Conservation (phyloP, 2,329 filamentous ascomycete species). For the Botrytis byssoidea region DNA sequence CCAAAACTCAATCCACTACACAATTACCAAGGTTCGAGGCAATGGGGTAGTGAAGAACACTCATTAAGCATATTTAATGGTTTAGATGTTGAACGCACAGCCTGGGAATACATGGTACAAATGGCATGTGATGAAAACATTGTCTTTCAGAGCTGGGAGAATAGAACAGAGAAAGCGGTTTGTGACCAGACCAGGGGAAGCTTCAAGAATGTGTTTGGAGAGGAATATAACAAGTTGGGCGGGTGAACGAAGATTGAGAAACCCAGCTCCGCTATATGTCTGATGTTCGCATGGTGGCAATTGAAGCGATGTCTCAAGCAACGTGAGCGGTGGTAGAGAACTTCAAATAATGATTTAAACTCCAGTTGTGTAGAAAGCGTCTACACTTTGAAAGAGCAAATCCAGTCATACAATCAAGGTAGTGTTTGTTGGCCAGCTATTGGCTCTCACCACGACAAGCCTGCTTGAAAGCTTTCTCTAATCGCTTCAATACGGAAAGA, state of each 20-base stretch:
- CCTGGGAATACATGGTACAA: slow-evolving; percentile 30
- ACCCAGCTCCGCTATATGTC: neutral
- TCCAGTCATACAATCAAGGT: neutral
- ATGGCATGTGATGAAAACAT: slow-evolving; percentile 27
- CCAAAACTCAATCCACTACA: slow-evolving; percentile 28
- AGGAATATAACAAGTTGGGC: neutral
- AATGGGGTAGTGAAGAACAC: slow-evolving; percentile 26
- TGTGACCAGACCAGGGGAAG: slow-evolving; percentile 25
- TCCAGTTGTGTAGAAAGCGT: neutral
- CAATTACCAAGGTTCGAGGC: slow-evolving; percentile 20
- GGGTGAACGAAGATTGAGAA: neutral
- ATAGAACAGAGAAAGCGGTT: slow-evolving; percentile 21
- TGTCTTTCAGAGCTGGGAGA: slow-evolving; percentile 27
- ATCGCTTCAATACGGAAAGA: neutral
- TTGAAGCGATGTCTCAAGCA: neutral
- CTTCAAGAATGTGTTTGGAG: slow-evolving; percentile 26
- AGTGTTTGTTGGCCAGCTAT: neutral
- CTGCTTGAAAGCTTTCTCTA: neutral
- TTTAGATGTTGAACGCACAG: slow-evolving; percentile 25
- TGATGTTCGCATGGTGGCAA: neutral
- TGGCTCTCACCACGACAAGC: neutral
- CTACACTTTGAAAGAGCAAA: neutral
- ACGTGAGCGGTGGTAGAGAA: neutral
- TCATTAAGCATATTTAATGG: slow-evolving; percentile 18
- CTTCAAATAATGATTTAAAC: neutral